phyloP scores from a whole-genome alignment of 1,284 basidiomycete species.

The Takashimella koratensis region DNA sequence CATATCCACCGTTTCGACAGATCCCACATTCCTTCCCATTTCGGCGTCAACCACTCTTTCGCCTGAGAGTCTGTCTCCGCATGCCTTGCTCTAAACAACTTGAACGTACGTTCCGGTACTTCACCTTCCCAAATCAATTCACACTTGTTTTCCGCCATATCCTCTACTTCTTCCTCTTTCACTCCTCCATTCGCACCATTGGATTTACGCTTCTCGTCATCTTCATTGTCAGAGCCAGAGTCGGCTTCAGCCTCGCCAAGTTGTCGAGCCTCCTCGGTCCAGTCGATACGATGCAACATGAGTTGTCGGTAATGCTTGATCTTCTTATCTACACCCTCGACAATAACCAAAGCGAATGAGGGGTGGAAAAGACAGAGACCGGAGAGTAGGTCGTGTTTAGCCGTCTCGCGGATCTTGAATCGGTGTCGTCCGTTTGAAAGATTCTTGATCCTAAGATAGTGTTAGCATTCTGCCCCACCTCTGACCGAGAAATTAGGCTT shows the following conservation, averaged over 20 bases:
- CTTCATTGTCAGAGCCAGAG: slow-evolving; percentile 44
- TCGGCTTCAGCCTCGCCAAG: slow-evolving; percentile 63
- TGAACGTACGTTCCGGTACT: slow-evolving; percentile 76
- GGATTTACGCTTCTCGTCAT: slow-evolving; percentile 50
- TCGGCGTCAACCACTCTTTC: slow-evolving; percentile 62
- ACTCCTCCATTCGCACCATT: slow-evolving; percentile 51
- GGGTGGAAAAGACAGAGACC: slow-evolving; percentile 89
- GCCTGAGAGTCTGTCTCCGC: slow-evolving; percentile 81
- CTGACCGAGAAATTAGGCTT: too few species aligned
- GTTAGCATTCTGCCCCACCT: too few species aligned
- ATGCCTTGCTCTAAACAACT: slow-evolving; percentile 72
- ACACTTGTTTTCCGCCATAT: slow-evolving; percentile 79
- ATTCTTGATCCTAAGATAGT: slow-evolving; percentile 69
- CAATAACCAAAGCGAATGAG: slow-evolving; percentile 82
- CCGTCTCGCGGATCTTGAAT: slow-evolving; percentile 95
- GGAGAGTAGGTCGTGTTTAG: slow-evolving; percentile 81
- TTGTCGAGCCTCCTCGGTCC: slow-evolving; percentile 86
- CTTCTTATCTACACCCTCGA: slow-evolving; percentile 84
- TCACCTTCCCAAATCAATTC: slow-evolving; percentile 90
- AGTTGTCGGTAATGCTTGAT: slow-evolving; percentile 84
- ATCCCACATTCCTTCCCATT: slow-evolving; percentile 75
- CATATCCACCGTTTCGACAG: slow-evolving; percentile 67
- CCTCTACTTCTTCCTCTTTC: slow-evolving; percentile 47
- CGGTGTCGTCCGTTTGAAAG: slow-evolving; percentile 89
- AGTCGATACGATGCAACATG: slow-evolving; percentile 84